Evolutionary conservation across 2,329 filamentous ascomycete species (phyloP), one percentile per base, ranked within the genome.

Genomic region (Sordariomycetes sp.): DNA sequence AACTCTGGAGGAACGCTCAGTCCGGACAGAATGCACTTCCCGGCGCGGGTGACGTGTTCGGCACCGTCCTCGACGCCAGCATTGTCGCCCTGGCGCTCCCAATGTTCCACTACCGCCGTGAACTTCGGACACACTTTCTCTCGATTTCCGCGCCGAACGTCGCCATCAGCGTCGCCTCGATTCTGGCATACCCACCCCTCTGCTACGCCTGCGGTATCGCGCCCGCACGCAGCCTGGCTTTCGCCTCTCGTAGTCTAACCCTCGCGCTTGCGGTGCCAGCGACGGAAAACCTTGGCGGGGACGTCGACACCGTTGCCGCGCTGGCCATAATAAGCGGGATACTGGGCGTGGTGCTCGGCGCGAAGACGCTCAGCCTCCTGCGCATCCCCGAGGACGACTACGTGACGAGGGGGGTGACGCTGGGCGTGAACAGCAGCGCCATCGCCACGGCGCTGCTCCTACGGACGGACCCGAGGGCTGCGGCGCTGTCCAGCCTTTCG

Each of bases 291-390:
- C 68, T 85, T 0, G 79, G 78, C 12, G 82, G 81, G 4, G 82
- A 85, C 62, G 56, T 72, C 12, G 80, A 80, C 60, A 79, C 81
- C 0, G 76, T 78, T 1, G 79, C 81, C 1, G 80, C 80, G 0
- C 64, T 85, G 53, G 79, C 79, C 6, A 81, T 85, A 52, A 76
- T 82, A 69, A 82, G 78, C 56, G 82, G 82, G 0, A 82, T 85
- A 18, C 62, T 81, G 7, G 82, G 82, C 0, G 80, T 79, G 3
- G 67, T 86, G 8, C 66, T 82, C n/a, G 82, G 81, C 0, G 70
- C 71, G 18, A 65, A 72, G 50, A 71, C 83, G 58, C 64, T 85
- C 54, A 68, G 66, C 5, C 71, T 70, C 67, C 61, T 85, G 61
- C 74, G 70, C 59, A 79, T 85, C 3, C 80, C 79, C 12, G 2